phyloP scores from a whole-genome alignment of 371 early-diverging fungal genomes.

The Mortierella sp. region DNA sequence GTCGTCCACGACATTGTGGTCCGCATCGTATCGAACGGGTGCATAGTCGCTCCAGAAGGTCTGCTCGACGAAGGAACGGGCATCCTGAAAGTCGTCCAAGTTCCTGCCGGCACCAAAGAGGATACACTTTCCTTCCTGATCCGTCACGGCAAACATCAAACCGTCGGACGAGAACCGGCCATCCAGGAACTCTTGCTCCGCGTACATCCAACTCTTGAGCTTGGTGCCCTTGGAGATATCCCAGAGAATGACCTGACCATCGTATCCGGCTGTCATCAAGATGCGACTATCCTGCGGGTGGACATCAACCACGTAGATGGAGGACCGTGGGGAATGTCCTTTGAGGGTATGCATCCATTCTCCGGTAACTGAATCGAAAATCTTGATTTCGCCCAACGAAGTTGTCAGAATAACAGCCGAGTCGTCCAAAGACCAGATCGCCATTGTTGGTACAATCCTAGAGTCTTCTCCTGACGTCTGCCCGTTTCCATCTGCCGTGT shows the following conservation, averaged over 20 bases:
- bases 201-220: conserved; percentile 59
- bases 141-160: conserved; percentile 75
- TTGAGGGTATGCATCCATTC: conserved; percentile 64
- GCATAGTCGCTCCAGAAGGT: conserved; percentile 82
- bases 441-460: conserved; percentile 50
- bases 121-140: conserved; percentile 78
- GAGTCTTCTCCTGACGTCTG: conserved; percentile 29
- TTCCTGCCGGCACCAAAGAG: conserved; percentile 75
- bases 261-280: conserved; percentile 86
- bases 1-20: conserved; percentile 82
- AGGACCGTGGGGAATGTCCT: conserved; percentile 69
- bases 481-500: neutral
- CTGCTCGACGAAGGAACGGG: conserved; percentile 77
- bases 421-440: conserved; percentile 75
- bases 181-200: conserved; percentile 65
- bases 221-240: conserved; percentile 67
- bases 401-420: conserved; percentile 71
- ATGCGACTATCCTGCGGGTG: conserved; percentile 82
- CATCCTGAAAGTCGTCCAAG: conserved; percentile 70
- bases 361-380: conserved; percentile 75
- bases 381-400: conserved; percentile 70
- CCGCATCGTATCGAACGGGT: conserved; percentile 71
- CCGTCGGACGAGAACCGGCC: conserved; percentile 70
- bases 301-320: conserved; percentile 81
- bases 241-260: conserved; percentile 90